phyloP scores from a whole-genome alignment of 352 stramenopile genomes.

The Globisporangium splendens region DNA sequence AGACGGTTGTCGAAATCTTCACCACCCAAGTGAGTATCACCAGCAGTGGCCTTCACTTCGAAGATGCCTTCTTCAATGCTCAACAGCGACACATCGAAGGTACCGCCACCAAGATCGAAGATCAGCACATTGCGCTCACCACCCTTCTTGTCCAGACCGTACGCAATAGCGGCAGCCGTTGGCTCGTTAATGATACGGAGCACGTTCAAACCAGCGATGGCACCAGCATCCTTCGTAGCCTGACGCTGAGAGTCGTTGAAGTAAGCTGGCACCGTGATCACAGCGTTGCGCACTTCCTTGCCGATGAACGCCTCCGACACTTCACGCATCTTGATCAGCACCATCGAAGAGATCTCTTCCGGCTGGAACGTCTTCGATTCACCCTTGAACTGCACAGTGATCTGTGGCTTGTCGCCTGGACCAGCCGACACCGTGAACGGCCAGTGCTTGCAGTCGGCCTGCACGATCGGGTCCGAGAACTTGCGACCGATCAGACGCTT shows the following conservation, averaged over 20 bases:
- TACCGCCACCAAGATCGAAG: constrained; percentile 95
- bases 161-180: constrained; percentile 94
- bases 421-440: constrained; percentile 65
- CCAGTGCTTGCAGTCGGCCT: constrained; percentile 72
- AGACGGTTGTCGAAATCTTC: constrained; percentile 95
- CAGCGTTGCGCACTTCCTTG: constrained; percentile 58
- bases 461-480: constrained; percentile 88
- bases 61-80: constrained; percentile 96
- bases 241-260: constrained; percentile 96
- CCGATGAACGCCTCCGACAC: constrained; percentile 65
- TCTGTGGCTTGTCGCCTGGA: constrained; percentile 59
- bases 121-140: constrained; percentile 94
- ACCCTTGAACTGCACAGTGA: constrained; percentile 74
- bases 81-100: constrained; percentile 92
- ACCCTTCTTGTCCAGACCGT: constrained; percentile 95
- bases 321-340: constrained; percentile 73
- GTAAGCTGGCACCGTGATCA: constrained; percentile 96
- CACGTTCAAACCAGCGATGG: constrained; percentile 92
- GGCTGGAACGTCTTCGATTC: constrained; percentile 66
- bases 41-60: constrained; percentile 93
- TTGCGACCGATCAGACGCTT: constrained; percentile 96
- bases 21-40: constrained; percentile 92
- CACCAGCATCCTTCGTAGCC: constrained; percentile 91
- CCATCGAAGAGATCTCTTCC: constrained; percentile 79
- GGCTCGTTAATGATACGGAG: constrained; percentile 96